Evolutionary conservation across 441 rosid genomes (phyloP).

Genomic region (Bocquillonia castaneifolia): DNA sequence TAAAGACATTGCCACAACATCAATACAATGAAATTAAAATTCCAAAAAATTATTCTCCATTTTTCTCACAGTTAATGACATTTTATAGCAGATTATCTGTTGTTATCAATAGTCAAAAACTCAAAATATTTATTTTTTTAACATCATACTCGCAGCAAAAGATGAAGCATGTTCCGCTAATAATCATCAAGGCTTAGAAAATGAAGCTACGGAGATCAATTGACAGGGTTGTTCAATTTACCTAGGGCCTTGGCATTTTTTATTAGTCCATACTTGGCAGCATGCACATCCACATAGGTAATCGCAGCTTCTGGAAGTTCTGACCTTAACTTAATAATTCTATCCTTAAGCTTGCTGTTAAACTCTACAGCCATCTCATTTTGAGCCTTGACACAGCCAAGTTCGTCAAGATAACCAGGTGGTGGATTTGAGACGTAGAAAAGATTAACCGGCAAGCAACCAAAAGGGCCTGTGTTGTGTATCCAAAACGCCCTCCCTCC

Average conservation of each 20-base stretch:
- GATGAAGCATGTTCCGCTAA: background rate
- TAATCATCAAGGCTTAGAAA: background rate
- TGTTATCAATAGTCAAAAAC: background rate
- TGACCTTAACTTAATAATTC: conserved; percentile 31
- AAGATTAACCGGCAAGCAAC: conserved; percentile 45
- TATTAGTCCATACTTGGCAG: conserved; percentile 42
- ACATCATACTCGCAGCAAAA: background rate
- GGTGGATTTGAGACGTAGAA: conserved; percentile 55
- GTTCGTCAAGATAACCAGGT: conserved; percentile 36
- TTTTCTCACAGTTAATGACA: too few relatives aligned
- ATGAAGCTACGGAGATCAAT: conserved; percentile 26
- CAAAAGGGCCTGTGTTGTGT: conserved; percentile 56
- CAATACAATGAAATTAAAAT: background rate
- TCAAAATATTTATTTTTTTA: background rate
- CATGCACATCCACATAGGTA: conserved; percentile 42
- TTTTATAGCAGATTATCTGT: background rate
- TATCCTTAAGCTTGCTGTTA: conserved; percentile 37
- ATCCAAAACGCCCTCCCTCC: conserved; percentile 77
- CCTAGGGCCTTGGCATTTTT: conserved; percentile 32
- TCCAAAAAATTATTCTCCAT: too few relatives aligned
- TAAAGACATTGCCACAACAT: background rate
- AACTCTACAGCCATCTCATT: conserved; percentile 44
- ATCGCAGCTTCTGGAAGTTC: conserved; percentile 39
- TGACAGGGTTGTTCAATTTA: conserved; percentile 44
- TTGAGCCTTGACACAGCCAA: conserved; percentile 44